phyloP scores from a whole-genome alignment of 768 basidiomycete genomes.

The Agaricus subrufescens region DNA sequence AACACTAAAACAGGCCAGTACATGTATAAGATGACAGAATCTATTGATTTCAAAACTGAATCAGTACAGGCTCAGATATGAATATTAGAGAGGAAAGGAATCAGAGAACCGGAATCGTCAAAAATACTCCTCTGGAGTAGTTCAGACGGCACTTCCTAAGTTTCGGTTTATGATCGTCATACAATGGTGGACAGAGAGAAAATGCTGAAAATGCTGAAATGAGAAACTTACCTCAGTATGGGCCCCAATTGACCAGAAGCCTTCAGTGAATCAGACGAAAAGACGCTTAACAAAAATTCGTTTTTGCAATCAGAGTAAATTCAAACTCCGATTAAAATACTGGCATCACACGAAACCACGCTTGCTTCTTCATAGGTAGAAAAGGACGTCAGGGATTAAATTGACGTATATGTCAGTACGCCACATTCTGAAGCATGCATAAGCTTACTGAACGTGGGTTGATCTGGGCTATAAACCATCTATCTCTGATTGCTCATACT shows the following conservation, averaged over 20 bases:
- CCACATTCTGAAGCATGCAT: no score
- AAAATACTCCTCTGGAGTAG: constrained; percentile 29
- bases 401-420: no score
- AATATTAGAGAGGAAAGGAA: constrained; percentile 14
- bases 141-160: constrained; percentile 62
- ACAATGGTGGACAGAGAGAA: constrained; percentile 4
- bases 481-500: no score
- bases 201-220: not conserved
- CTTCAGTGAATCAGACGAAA: not conserved
- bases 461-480: no score
- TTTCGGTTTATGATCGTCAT: constrained; percentile 45
- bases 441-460: no score
- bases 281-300: not conserved
- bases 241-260: not conserved
- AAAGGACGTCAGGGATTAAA: no score
- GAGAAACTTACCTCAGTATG: not conserved
- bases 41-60: not conserved
- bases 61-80: constrained; percentile 13
- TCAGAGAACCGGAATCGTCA: constrained; percentile 57
- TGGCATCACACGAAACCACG: no score
- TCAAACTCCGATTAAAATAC: no score
- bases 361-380: no score
- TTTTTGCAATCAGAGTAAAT: no score
- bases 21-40: not conserved
- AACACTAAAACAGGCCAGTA: not conserved